These are phyloP conservation scores for Apophysomyces variabilis DNA, from an alignment of 371 early-diverging fungal species.

Conservation along the genomic window DNA sequence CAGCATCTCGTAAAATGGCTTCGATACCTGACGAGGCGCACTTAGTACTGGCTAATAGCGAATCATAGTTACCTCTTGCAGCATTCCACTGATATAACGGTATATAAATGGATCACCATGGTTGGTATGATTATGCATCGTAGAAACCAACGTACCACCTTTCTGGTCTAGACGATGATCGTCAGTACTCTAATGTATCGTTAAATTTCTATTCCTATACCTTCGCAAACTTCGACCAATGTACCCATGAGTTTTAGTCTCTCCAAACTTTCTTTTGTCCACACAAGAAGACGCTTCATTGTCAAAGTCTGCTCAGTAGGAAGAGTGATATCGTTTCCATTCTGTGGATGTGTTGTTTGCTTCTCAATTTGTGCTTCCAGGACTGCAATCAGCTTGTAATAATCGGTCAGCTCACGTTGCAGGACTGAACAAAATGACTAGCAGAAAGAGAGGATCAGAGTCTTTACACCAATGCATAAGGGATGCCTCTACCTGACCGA, in stretches of 20 bases:
- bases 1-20: constrained; percentile 90
- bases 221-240: constrained; percentile 64
- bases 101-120: constrained; percentile 92
- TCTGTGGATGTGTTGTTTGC: constrained; percentile 4
- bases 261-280: constrained; percentile 82
- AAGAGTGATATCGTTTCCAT: constrained; percentile 22
- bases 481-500: constrained; percentile 57
- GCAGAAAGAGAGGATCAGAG: constrained; percentile 6
- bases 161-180: constrained; percentile 40
- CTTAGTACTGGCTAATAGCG: constrained; percentile 52
- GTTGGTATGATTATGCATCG: constrained; percentile 78
- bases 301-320: constrained; percentile 64
- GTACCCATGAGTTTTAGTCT: constrained; percentile 74
- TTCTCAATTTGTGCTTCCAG: constrained; percentile 81
- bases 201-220: constrained; percentile 27
- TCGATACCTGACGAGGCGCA: constrained; percentile 59
- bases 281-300: constrained; percentile 83
- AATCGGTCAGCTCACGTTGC: constrained; percentile 76
- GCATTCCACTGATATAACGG: constrained; percentile 75
- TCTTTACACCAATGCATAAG: neutral
- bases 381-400: constrained; percentile 84
- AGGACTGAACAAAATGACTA: constrained; percentile 86
- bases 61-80: constrained; percentile 61
- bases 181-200: neutral
- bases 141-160: constrained; percentile 85